Evolutionary conservation across 2,329 filamentous ascomycete genomes (phyloP).

Genomic region (Cladophialophora psammophila): DNA sequence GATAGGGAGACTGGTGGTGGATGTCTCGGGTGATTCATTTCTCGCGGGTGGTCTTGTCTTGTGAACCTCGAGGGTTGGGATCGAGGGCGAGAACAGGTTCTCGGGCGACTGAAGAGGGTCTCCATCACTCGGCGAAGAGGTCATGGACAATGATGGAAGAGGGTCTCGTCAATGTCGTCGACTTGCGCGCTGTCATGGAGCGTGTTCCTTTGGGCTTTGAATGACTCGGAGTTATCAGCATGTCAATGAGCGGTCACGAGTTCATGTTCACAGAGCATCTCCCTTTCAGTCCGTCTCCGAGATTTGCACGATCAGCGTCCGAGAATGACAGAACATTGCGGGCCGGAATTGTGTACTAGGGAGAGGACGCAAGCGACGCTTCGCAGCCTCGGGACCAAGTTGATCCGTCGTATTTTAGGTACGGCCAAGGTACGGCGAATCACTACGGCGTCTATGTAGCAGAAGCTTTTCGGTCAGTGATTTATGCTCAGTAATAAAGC

Average conservation of each 20-base stretch:
- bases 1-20: constrained; percentile 63
- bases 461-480: no score
- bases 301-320: neutral
- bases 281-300: neutral
- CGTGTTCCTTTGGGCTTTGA: neutral
- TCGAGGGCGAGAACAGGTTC: constrained; percentile 48
- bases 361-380: neutral
- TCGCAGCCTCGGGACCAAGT: constrained; percentile 1
- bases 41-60: constrained; percentile 64
- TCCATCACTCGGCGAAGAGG: constrained; percentile 40
- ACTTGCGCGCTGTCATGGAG: constrained; percentile 32
- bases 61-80: constrained; percentile 66
- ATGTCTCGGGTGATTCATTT: constrained; percentile 60
- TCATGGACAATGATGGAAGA: constrained; percentile 40
- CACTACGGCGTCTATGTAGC: neutral
- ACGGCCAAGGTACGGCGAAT: neutral
- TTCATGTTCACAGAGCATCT: neutral
- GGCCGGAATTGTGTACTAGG: neutral
- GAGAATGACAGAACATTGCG: neutral
- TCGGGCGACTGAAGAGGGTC: constrained; percentile 35
- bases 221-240: constrained; percentile 19
- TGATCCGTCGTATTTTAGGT: neutral
- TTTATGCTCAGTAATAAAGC: neutral
- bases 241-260: constrained; percentile 12
- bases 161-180: constrained; percentile 13